A percentile compares a stretch with the other conserved stretches of the same genome.
These are phyloP conservation scores for Melampsora americana DNA, from an alignment of 1,284 basidiomycete genomes.

Conservation along the genomic window DNA sequence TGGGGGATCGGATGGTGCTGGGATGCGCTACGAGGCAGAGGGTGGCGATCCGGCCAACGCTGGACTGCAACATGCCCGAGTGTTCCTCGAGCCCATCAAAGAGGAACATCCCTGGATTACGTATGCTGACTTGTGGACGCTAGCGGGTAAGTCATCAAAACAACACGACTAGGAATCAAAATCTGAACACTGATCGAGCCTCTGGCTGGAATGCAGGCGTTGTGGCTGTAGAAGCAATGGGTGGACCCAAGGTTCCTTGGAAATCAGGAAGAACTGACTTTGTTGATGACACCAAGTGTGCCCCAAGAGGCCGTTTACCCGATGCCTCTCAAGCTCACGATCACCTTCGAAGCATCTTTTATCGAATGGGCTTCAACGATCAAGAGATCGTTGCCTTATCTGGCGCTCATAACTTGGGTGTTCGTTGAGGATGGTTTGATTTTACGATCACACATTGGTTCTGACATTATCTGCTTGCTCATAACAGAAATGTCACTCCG, in stretches of 20 bases:
- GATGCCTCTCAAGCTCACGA: constrained; percentile 58
- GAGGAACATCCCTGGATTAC: constrained; percentile 60
- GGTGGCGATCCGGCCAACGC: constrained; percentile 49
- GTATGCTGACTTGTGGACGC: constrained; percentile 58
- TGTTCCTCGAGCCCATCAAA: constrained; percentile 59
- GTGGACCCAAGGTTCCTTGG: constrained; percentile 59
- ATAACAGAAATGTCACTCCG: constrained; percentile 56
- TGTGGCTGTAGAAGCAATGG: constrained; percentile 59
- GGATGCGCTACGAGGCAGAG: constrained; percentile 58
- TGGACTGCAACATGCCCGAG: constrained; percentile 59
- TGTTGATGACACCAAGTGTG: constrained; percentile 53
- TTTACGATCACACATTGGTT: constrained; percentile 50
- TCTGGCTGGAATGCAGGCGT: constrained; percentile 56
- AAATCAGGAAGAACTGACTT: constrained; percentile 59
- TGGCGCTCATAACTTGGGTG: constrained; percentile 60
- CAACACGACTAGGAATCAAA: background rate
- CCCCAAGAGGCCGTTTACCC: constrained; percentile 57
- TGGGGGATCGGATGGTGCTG: constrained; percentile 59
- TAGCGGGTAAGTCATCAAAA: constrained; percentile 44
- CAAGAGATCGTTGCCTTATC: constrained; percentile 62
- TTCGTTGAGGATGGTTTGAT: constrained; percentile 49
- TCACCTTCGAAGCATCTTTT: constrained; percentile 59
- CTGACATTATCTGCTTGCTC: background rate
- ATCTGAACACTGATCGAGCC: constrained; percentile 47
- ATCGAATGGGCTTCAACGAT: constrained; percentile 60